Base-by-base conservation (phyloP, 2,329 filamentous ascomycete genomes). In the Hymenoscyphus albidus region DNA sequence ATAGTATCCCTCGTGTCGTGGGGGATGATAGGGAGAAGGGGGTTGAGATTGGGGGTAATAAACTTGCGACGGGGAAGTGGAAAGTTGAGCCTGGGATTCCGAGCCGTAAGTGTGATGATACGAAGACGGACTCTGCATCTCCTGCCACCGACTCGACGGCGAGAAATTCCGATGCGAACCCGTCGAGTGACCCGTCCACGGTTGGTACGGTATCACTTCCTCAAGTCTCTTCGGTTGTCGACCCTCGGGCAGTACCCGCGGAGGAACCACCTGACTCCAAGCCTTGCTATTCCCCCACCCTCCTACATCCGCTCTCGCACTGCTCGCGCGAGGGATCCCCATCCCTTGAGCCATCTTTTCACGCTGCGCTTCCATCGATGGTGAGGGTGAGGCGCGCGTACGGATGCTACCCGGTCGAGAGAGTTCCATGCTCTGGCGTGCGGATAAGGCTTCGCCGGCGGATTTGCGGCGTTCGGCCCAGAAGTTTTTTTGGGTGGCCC, bases 51-150 rank as follows among this genome's bases (percentile, higher is more conserved):
- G 54, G 55, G 62, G 40, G 42, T 70, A 68, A 31, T 70, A 67
- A 42, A 69, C 65, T 32, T 67, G 56, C 0, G 51, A 18, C n/a
- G 44, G 22, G 3, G 59, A 38, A 7, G 18, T 10, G 13, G 1
- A 1, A 27, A 3, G 27, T 27, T 3, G 27, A 27, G 27, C 1
- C 27, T 27, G 27, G 3, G 51, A 51, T 18, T 59, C 67, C 1
- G 12, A 10, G 2, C 69, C 70, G 18, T 71, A 73, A 5, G 68
- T 70, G 16, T 70, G 70, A 51, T 72, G 64, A 44, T 73, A 73
- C 51, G 54, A 57, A 7, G 59, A 59, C 2, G 16, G 38, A 5
- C 18, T 48, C 42, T 58, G 58, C 9, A 13, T 12, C 22, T 65
- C 14, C 35, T 59, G 31, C 62, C 62, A 64, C 16, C 60, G 48